Base-by-base conservation (phyloP, 441 rosid species). In the Viola pubescens region DNA sequence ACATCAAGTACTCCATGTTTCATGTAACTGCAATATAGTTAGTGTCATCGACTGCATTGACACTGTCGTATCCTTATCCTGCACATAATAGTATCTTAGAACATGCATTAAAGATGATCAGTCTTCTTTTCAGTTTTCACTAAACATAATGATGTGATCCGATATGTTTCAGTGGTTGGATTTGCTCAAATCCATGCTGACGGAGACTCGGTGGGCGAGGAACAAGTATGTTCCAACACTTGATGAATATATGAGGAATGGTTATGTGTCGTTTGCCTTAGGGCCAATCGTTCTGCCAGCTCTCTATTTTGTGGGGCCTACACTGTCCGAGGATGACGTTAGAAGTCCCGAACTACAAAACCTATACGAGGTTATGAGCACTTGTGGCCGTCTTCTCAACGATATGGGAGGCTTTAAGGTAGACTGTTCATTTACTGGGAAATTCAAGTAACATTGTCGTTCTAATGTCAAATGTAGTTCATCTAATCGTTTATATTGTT, bases 281-380 rank as follows among this genome's bases (percentile, higher is more conserved):
- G 97, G 91, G 60, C 97, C 94, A 3, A 79, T 86, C 44, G 77
- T 86, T 68, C 88, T 86, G 67, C 90, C 88, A 3, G 71, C 85
- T 37, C 70, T 82, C 8, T 88, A 79, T 66, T 70, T 91, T 51
- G 72, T 84, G 6, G 91, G 96, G 59, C 91, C 96, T 47, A 73
- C 58, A 54, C 77, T 91, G 42, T 59, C 77, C 2, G 84, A 82
- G 53, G 70, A 74, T 48, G 74, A 69, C 6, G 73, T 71, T 5
- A 58, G 64, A 62, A 72, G 77, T 72, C 37, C 49, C 0, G 85
- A 84, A 67, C 70, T 68, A 37, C 66, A 63, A 37, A 58, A 71
- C 47, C 75, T 91, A 12, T 83, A 47, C 55, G 67, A 75, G 75
- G 74, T 79, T 41, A 71, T 81, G 78, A 79, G 96, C 74, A 88